Conservation (phyloP, 306 rosid species). For the cucumber (Cucumis sativus) region Cucumber_9930_V3 NC_026655.2:859001-859500, state of each 20-base stretch:
- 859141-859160: conserved; percentile 37
- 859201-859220: not conserved
- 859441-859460: not conserved
- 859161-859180: conserved; percentile 34
- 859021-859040: not conserved
- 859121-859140: conserved; percentile 32
- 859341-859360: not conserved
- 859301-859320: not conserved
- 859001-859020: not conserved
- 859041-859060: not conserved
- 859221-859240: not conserved
- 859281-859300: not conserved
- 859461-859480: conserved; percentile 30
- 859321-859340: not conserved
- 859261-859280: not conserved
- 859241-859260: not conserved
- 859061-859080: not conserved
- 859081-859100: conserved; percentile 24
- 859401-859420: not conserved
- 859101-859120: conserved; percentile 34
- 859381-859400: not conserved
- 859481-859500: conserved; percentile 60
- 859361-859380: conserved; percentile 24
- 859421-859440: not conserved
- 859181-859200: conserved; percentile 9